Conservation (phyloP, 768 basidiomycete genomes). For the Trichaptum fuscoviolaceum region DNA sequence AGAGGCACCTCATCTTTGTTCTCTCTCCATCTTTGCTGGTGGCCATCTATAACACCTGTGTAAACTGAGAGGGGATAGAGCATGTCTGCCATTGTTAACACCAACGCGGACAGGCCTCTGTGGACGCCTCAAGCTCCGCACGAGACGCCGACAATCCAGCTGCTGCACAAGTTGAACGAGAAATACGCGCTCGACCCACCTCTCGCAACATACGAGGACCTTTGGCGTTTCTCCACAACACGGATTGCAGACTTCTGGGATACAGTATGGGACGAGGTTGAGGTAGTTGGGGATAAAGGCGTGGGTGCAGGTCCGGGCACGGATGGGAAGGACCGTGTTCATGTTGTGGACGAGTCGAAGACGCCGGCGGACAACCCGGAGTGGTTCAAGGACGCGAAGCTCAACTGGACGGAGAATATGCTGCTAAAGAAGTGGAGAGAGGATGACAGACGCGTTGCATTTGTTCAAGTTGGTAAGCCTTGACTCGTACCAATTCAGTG, state of each 20-base stretch:
- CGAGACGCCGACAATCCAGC: constrained; percentile 41
- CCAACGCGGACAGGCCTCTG: constrained; percentile 26
- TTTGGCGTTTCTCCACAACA: constrained; percentile 60
- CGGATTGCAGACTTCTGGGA: constrained; percentile 66
- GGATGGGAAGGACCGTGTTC: constrained; percentile 11
- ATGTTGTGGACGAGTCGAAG: constrained; percentile 52
- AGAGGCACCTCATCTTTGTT: no score
- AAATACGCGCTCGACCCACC: constrained; percentile 30
- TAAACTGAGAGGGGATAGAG: background rate
- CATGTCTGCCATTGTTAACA: background rate
- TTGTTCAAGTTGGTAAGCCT: background rate
- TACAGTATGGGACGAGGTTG: constrained; percentile 65
- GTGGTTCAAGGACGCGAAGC: constrained; percentile 62
- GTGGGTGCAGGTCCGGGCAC: background rate
- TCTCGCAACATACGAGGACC: constrained; percentile 53
- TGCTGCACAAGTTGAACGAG: constrained; percentile 47
- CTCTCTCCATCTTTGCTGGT: no score
- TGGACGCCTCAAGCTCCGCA: constrained; percentile 39
- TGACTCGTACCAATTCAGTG: constrained; percentile 41
- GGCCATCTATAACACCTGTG: background rate
- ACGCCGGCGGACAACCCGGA: constrained; percentile 55
- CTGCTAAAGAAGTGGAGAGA: constrained; percentile 22
- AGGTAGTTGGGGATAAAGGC: constrained; percentile 59
- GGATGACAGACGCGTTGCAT: background rate
- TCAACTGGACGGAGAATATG: constrained; percentile 86